phyloP scores from a whole-genome alignment of 1,284 basidiomycete genomes.

The Heterobasidion parviporum region DNA sequence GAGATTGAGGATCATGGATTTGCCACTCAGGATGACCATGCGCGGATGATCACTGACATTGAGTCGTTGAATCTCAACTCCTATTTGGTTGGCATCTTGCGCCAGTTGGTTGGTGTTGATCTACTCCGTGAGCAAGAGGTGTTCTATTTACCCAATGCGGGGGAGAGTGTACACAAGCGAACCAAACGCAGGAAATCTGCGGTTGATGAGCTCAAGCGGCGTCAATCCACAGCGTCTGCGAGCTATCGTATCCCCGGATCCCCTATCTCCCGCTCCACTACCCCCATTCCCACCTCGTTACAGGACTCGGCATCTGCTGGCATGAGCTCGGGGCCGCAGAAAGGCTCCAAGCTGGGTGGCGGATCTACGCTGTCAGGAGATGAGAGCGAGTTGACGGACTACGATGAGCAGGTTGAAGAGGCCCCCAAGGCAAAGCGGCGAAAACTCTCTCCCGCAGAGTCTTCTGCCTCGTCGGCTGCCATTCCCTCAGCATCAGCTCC shows the following conservation, averaged over 20 bases:
- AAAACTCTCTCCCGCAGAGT: neutral
- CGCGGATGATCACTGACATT: constrained; percentile 38
- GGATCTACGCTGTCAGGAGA: neutral
- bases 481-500: neutral
- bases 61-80: constrained; percentile 41
- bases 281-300: too few species aligned
- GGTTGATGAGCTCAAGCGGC: neutral
- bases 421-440: neutral
- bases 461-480: neutral
- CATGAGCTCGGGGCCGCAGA: neutral
- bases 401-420: neutral
- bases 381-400: neutral
- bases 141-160: constrained; percentile 43
- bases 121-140: constrained; percentile 54
- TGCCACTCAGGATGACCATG: constrained; percentile 40
- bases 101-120: constrained; percentile 54
- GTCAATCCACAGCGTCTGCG: neutral
- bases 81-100: constrained; percentile 44
- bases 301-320: neutral
- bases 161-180: constrained; percentile 2
- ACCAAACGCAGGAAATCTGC: neutral
- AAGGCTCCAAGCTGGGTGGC: neutral
- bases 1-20: constrained; percentile 52
- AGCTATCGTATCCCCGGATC: neutral
- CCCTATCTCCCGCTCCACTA: neutral